Base-by-base conservation (phyloP, 176 grass and related monocot species). In the Oryza australiensis region DNA sequence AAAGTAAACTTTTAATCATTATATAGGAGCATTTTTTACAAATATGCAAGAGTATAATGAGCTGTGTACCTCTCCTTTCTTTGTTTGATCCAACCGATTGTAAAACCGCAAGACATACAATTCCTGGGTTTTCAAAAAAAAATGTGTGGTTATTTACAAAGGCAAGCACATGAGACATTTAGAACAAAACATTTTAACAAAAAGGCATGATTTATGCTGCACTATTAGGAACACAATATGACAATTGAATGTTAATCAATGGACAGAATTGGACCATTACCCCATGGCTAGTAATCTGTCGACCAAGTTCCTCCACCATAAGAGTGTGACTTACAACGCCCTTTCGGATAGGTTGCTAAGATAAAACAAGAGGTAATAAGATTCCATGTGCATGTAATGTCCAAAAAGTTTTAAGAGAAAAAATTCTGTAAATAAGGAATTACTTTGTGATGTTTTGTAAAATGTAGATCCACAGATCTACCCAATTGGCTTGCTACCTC, bases 41-140 rank as follows among this genome's bases (percentile, higher is more conserved):
- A 59, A 87, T 62, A 66, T 84, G 18, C 49, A 65, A 66, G 55
- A 16, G 66, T 33, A 32, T 64, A 37, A 33, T 64, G 66, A 43
- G 64, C 11, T 72, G 41, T 63, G 53, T 91, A 98, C 95, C 90
- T 98, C 95, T 89, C 95, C 95, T 89, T 94, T 94, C 76, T 93
- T 93, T 57, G 92, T 86, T 93, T 92, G 81, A 43, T 93, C 88
- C 86, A 94, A 82, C 64, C 86, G 82, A 82, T 93, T 94, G 86
- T 66, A 91, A 84, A 98, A 84, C 74, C 63, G 87, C 62, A 98
- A 57, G 65, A 91, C 92, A 91, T 94, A 91, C 49, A 94, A 12
- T 59, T 93, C 90, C 92, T 98, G 68, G 15, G 11, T 74, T 48
- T 72, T 76, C 34, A 82, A 43, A 87, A 43, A 87, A 87, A 90